Base-by-base conservation (phyloP, 2,329 filamentous ascomycete genomes). In the Ophiocordyceps australis region DNA sequence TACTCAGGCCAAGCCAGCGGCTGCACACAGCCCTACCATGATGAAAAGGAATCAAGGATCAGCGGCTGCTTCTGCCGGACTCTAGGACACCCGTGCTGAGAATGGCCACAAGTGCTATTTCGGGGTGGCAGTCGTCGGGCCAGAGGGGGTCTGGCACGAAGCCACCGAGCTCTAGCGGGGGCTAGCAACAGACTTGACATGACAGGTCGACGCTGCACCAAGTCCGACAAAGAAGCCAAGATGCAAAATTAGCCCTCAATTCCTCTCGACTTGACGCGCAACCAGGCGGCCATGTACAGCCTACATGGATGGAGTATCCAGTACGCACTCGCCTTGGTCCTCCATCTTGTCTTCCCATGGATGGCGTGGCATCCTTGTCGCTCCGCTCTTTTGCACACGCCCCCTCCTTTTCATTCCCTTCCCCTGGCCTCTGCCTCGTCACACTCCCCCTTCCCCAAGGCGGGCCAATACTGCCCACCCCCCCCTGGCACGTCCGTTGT, bases 201-300 rank as follows among this genome's bases (percentile, higher is more conserved):
- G 17, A 19, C 17, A 10, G 17, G 17, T 10, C 17, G 17, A 7
- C 17, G 17, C 10, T 10, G 17, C 17, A 7, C 7, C n/a, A n/a
- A n/a, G n/a, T n/a, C n/a, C n/a, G n/a, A n/a, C n/a, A n/a, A n/a
- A n/a, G n/a, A n/a, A n/a, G n/a, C n/a, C n/a, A n/a, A n/a, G n/a
- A n/a, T n/a, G 22, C 28, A 30, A 27, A 25, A 27, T 30, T 30
- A 30, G 28, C 25, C 28, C 28, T 14, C 18, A 9, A 21, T 21
- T 27, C 18, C 22, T 19, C 21, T 22, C 28, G 16, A 23, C n/a
- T n/a, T n/a, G n/a, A n/a, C n/a, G 17, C 24, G 28, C 24, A 14
- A 22, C 17, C 14, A 8, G 11, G 17, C n/a, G 20, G 13, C 20
- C 13, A 7, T 24, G 9, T 10, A 22, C 20, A 9, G 20, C 20